Evolutionary conservation across 768 basidiomycete genomes (phyloP).

Genomic region (Russula sp.): DNA sequence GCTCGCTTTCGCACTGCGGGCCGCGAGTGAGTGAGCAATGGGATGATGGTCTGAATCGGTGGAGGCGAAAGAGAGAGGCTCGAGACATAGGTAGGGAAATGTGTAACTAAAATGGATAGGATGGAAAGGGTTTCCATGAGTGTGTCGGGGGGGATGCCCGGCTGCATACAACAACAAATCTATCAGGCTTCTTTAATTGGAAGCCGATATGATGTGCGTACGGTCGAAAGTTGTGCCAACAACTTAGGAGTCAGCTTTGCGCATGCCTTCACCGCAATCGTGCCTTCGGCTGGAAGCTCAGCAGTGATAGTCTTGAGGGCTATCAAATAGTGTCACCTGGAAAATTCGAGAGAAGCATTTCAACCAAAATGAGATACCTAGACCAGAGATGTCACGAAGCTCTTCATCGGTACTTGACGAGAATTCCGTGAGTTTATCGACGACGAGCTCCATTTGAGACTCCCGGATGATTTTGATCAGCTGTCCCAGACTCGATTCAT

Average conservation of each 20-base stretch:
- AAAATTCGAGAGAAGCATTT: not conserved
- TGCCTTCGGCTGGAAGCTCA: conserved; percentile 78
- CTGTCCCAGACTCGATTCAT: conserved; percentile 61
- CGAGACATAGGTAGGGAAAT: conserved; percentile 67
- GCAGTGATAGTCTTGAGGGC: conserved; percentile 93
- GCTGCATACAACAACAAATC: conserved; percentile 30
- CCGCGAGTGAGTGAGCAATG: conserved; percentile 64
- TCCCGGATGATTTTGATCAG: conserved; percentile 86
- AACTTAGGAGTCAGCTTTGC: conserved; percentile 80
- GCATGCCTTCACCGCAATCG: conserved; percentile 71
- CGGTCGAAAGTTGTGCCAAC: conserved; percentile 70
- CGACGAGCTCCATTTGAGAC: conserved; percentile 73
- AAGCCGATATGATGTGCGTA: conserved; percentile 25
- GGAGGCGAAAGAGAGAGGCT: conserved; percentile 44
- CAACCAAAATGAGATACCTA: conserved; percentile 45
- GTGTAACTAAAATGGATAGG: conserved; percentile 79
- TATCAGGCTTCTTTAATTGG: not conserved
- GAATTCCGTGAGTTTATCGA: conserved; percentile 84
- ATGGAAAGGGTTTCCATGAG: conserved; percentile 79
- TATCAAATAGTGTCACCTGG: conserved; percentile 27
- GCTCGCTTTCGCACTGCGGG: conserved; percentile 90
- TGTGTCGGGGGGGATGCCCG: conserved; percentile 68
- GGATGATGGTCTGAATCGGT: conserved; percentile 61
- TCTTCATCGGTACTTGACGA: conserved; percentile 87
- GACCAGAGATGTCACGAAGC: conserved; percentile 85